phyloP scores from a whole-genome alignment of 257 asterid genomes.

The Solanum sitiens region DNA sequence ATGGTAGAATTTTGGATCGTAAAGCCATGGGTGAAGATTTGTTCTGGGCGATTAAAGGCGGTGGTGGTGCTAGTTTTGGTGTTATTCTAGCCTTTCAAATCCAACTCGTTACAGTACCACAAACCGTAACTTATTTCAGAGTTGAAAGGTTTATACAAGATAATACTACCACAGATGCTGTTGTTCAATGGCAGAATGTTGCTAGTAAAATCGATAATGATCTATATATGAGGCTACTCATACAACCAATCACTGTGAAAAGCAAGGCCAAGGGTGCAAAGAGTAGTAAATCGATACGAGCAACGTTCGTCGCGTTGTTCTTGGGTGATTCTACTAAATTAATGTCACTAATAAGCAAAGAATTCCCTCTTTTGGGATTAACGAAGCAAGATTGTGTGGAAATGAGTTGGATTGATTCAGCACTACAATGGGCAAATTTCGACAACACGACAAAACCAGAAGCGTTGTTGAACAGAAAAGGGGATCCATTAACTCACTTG shows the following conservation, averaged over 20 bases:
- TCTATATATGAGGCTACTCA: slow-evolving; percentile 20
- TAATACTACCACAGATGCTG: slow-evolving; percentile 21
- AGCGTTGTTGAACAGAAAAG: slow-evolving; percentile 3
- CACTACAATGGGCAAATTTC: slow-evolving; percentile 19
- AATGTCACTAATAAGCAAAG: neutral
- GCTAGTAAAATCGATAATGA: slow-evolving; percentile 19
- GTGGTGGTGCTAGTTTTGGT: slow-evolving; percentile 35
- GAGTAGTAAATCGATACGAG: slow-evolving; percentile 16
- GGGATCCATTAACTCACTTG: neutral
- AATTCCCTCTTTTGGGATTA: slow-evolving; percentile 21
- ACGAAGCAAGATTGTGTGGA: slow-evolving; percentile 15
- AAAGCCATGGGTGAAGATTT: slow-evolving; percentile 32
- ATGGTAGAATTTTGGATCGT: slow-evolving; percentile 20
- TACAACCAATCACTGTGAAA: slow-evolving; percentile 10
- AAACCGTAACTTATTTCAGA: slow-evolving; percentile 12
- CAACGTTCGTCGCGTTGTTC: slow-evolving; percentile 1
- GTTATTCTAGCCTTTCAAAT: slow-evolving; percentile 24
- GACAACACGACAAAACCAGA: neutral
- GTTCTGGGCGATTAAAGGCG: slow-evolving; percentile 36
- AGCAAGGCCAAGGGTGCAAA: neutral
- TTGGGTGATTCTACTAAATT: slow-evolving; percentile 15
- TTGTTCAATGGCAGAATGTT: slow-evolving; percentile 20
- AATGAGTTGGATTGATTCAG: slow-evolving; percentile 27
- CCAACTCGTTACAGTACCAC: slow-evolving; percentile 17
- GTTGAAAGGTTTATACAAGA: slow-evolving; percentile 9